Conservation (phyloP, 2,329 filamentous ascomycete species). For the Didymella segeticola region DNA sequence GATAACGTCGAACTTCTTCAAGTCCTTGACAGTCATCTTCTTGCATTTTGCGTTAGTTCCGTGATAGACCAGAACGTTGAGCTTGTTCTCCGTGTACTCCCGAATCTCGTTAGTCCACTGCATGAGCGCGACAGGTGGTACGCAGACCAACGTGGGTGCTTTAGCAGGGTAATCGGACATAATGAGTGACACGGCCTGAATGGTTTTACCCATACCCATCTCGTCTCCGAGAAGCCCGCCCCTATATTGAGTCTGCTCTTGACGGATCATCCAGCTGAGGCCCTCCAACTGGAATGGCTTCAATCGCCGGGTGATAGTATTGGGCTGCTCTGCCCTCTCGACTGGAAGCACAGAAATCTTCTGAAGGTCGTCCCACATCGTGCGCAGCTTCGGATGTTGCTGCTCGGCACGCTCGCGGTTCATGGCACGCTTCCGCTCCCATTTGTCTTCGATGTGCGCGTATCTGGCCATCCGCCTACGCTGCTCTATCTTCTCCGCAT, state of each 20-base stretch:
- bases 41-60: conserved; percentile 86
- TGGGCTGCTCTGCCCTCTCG: conserved; percentile 72
- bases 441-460: conserved; percentile 47
- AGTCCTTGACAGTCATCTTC: conserved; percentile 72
- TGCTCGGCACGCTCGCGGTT: conserved; percentile 71
- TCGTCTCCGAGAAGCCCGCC: conserved; percentile 94
- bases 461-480: conserved; percentile 31
- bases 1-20: conserved; percentile 88
- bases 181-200: conserved; percentile 95
- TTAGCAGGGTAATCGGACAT: conserved; percentile 95
- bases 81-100: conserved; percentile 80
- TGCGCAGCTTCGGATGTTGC: conserved; percentile 77
- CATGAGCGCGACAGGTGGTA: conserved; percentile 92
- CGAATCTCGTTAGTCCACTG: conserved; percentile 75
- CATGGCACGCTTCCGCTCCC: conserved; percentile 57
- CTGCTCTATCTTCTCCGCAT: conserved; percentile 30
- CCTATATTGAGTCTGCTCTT: conserved; percentile 84
- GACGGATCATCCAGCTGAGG: conserved; percentile 89
- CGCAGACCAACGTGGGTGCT: conserved; percentile 82
- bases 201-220: conserved; percentile 99
- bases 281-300: conserved; percentile 96
- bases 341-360: conserved; percentile 70
- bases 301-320: conserved; percentile 78
- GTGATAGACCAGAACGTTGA: conserved; percentile 92
- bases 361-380: conserved; percentile 84